Percentiles rank a stretch among this genome's conserved stretches.
These are phyloP conservation scores for Chaetomium cochliodes DNA, from an alignment of 495 filamentous ascomycete genomes.

Conservation along the genomic window DNA sequence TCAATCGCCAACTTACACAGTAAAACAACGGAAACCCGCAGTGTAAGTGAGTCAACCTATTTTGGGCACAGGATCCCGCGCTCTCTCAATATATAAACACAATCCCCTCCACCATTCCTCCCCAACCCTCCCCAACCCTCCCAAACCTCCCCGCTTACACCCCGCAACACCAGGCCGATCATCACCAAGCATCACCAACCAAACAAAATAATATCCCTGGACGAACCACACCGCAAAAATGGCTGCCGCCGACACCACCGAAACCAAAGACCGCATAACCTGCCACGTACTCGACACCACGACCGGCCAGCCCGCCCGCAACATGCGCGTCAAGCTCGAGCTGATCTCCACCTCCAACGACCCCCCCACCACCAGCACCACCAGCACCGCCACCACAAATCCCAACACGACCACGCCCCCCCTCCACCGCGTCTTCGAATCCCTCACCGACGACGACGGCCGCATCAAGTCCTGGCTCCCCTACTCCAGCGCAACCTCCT, in stretches of 20 bases:
- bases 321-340: slow-evolving; percentile 74
- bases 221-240: neutral
- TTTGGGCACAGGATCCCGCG: neutral
- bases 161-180: slow-evolving; percentile 20
- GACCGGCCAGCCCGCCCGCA: slow-evolving; percentile 63
- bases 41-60: slow-evolving; percentile 3
- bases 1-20: neutral
- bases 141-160: slow-evolving; percentile 19
- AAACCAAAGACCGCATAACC: slow-evolving; percentile 55
- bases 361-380: slow-evolving; percentile 23
- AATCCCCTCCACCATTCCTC: neutral
- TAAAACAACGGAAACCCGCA: neutral
- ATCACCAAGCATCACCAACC: slow-evolving; percentile 4
- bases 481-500: slow-evolving; percentile 44
- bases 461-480: slow-evolving; percentile 77
- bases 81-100: neutral
- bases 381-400: slow-evolving; percentile 26
- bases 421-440: slow-evolving; percentile 53
- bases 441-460: slow-evolving; percentile 80
- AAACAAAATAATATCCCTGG: neutral
- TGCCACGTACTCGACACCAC: slow-evolving; percentile 64
- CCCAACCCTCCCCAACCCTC: neutral
- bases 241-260: slow-evolving; percentile 8
- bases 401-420: slow-evolving; percentile 17
- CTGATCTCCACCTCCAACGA: slow-evolving; percentile 59